phyloP scores from a whole-genome alignment of 257 asterid genomes.

The Solanum etuberosum region DNA sequence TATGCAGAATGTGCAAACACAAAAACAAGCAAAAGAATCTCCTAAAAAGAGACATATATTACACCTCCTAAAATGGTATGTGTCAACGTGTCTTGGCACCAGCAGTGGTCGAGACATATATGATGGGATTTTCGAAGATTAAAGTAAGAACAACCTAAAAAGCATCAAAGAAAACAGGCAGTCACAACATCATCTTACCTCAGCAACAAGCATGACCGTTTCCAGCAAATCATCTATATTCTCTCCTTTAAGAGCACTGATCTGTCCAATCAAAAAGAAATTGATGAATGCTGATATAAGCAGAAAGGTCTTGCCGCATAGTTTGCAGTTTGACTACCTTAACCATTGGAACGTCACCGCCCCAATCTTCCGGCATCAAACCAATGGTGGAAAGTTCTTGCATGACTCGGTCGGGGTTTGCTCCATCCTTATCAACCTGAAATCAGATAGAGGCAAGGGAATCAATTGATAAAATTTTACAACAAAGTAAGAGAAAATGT shows the following conservation, averaged over 20 bases:
- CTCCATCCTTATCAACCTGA: conserved; percentile 89
- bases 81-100: not conserved
- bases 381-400: conserved; percentile 86
- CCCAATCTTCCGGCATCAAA: conserved; percentile 98
- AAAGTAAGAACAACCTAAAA: not conserved
- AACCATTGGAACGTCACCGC: conserved; percentile 87
- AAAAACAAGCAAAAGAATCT: not conserved
- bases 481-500: not conserved
- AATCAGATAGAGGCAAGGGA: not conserved
- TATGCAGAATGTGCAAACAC: not conserved
- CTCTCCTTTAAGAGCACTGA: conserved; percentile 98
- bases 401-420: conserved; percentile 82
- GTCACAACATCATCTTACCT: conserved; percentile 38
- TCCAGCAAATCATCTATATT: conserved; percentile 89
- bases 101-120: not conserved
- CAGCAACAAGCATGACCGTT: conserved; percentile 92
- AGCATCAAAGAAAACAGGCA: not conserved
- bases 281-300: conserved; percentile 13
- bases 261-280: conserved; percentile 32
- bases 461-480: not conserved
- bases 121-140: not conserved
- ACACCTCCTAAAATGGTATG: not conserved
- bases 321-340: conserved; percentile 44
- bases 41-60: not conserved
- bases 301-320: not conserved